phyloP scores from a whole-genome alignment of 805 yeast genomes.

The Cyberlindnera mycetangii region DNA sequence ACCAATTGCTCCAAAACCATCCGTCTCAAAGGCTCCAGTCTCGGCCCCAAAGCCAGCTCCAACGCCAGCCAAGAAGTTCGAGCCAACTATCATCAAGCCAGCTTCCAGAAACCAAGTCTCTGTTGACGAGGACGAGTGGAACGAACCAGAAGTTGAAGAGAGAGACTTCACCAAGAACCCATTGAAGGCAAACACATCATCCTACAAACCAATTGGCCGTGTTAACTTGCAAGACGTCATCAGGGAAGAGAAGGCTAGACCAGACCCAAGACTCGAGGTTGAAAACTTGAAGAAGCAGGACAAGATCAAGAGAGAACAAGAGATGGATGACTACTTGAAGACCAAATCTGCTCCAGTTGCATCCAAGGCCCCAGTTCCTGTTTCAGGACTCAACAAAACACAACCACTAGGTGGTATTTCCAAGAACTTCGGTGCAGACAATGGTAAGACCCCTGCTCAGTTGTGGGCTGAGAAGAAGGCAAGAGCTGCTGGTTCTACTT shows the following conservation, averaged over 20 bases:
- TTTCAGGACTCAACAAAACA: conserved; percentile 27
- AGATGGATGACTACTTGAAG: conserved; percentile 33
- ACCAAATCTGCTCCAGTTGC: conserved; percentile 32
- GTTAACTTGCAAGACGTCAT: conserved; percentile 46
- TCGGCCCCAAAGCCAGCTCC: conserved; percentile 24
- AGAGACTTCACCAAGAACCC: conserved; percentile 50
- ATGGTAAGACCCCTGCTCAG: conserved; percentile 92
- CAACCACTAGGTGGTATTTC: conserved; percentile 57
- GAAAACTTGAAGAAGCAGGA: conserved; percentile 35
- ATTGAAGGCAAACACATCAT: conserved; percentile 39
- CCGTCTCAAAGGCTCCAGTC: conserved; percentile 8
- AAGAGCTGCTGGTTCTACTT: conserved; percentile 30
- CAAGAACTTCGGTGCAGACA: conserved; percentile 57
- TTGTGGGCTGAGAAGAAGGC: conserved; percentile 88
- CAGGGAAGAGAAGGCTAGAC: conserved; percentile 40
- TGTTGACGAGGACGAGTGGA: conserved; percentile 40
- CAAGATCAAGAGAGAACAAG: conserved; percentile 34
- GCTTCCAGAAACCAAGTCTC: conserved; percentile 15
- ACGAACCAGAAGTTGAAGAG: conserved; percentile 43
- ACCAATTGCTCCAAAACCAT: conserved; percentile 26
- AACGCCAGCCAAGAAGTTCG: conserved; percentile 17
- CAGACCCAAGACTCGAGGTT: conserved; percentile 42
- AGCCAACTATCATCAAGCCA: conserved; percentile 25
- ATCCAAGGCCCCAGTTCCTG: conserved; percentile 26
- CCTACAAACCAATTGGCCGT: conserved; percentile 63